Evolutionary conservation across 2,329 filamentous ascomycete species (phyloP).

Genomic region (Trichoderma afroharzianum): DNA sequence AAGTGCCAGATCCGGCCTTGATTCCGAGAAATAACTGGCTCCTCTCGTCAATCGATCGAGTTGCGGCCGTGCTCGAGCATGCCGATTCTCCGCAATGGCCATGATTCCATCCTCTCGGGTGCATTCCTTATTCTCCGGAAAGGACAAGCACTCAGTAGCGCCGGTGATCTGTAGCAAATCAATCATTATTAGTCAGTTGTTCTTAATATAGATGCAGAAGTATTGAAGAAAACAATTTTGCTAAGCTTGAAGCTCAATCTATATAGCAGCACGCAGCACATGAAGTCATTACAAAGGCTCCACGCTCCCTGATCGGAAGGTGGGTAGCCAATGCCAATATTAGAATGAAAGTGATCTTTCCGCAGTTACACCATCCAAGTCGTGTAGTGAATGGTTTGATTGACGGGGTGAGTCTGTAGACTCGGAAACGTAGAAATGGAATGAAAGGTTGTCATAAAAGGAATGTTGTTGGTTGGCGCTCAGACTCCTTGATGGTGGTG

Average conservation of each 20-base stretch:
- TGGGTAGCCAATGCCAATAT: not conserved
- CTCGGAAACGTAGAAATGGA: not conserved
- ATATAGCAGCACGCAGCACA: conserved; percentile 30
- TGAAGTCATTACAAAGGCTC: conserved; percentile 4
- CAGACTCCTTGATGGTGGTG: not conserved
- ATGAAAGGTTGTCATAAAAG: not conserved
- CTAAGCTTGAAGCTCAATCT: conserved; percentile 27
- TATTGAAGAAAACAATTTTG: conserved; percentile 19
- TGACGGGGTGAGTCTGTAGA: not conserved
- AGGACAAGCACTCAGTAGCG: conserved; percentile 26
- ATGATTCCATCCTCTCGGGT: conserved; percentile 10
- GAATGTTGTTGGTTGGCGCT: not conserved
- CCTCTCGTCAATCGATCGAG: not conserved
- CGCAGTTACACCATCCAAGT: not conserved
- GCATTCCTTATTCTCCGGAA: conserved; percentile 9
- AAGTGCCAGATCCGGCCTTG: not conserved
- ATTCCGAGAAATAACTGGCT: not conserved
- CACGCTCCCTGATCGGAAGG: not conserved
- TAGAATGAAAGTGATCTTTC: not conserved
- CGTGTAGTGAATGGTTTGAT: not conserved
- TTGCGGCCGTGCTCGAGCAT: not conserved
- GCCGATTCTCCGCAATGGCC: not conserved
- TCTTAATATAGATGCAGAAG: not conserved
- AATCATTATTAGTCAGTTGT: conserved; percentile 37
- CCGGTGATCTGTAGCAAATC: conserved; percentile 41